phyloP scores from a whole-genome alignment of 2,329 filamentous ascomycete genomes.

The Hansfordia pulvinata region DNA sequence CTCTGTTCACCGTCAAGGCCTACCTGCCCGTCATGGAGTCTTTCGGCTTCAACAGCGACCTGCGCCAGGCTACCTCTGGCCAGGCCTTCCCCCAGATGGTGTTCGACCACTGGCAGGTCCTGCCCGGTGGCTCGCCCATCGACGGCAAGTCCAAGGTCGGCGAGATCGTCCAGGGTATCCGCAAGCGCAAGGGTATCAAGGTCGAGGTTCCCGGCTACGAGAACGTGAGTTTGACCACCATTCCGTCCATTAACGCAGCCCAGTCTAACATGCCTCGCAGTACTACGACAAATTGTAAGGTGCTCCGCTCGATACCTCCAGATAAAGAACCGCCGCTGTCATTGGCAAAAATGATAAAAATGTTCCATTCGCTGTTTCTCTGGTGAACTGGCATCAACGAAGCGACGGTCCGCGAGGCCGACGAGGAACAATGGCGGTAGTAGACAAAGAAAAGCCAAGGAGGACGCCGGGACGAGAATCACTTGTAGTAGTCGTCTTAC shows the following conservation, averaged over 20 bases:
- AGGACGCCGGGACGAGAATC: not conserved
- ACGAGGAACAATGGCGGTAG: no score
- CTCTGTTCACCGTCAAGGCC: conserved; percentile 98
- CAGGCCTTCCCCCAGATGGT: conserved; percentile 99
- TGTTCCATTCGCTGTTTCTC: not conserved
- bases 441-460: conserved; percentile 1
- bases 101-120: conserved; percentile 97
- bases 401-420: not conserved
- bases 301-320: not conserved
- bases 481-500: not conserved
- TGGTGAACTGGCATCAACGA: not conserved
- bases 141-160: conserved; percentile 74
- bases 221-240: conserved; percentile 58
- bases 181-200: conserved; percentile 99
- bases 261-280: conserved; percentile 37
- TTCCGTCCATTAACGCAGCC: not conserved
- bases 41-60: conserved; percentile 97
- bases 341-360: not conserved
- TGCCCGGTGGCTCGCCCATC: conserved; percentile 85
- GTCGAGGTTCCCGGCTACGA: conserved; percentile 80
- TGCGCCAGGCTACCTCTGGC: conserved; percentile 83
- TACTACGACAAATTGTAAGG: conserved; percentile 98
- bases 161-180: conserved; percentile 73
- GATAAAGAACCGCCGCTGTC: not conserved
- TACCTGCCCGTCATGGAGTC: conserved; percentile 95